Base-by-base conservation (phyloP, 306 rosid species). In the Quercus gilva region DNA sequence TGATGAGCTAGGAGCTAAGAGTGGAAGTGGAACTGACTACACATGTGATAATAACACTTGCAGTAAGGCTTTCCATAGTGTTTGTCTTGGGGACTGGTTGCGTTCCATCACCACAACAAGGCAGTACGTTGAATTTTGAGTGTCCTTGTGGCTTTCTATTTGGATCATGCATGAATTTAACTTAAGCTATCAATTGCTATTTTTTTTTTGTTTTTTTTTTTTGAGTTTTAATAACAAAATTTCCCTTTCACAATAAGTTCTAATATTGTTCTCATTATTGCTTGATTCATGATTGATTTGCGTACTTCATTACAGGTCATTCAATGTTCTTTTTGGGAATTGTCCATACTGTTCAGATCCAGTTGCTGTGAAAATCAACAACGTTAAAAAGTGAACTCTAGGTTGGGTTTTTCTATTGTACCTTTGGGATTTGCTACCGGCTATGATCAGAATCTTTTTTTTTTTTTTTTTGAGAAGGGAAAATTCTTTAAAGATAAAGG, bases 321-420 rank as follows among this genome's bases (percentile, higher is more conserved):
- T 81, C 67, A 61, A 85, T 63, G 80, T 85, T 49, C 59, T 81
- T 11, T 85, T 81, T 49, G 85, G 85, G 68, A 85, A 80, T 51
- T 85, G 88, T 56, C 79, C 85, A 26, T 85, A 81, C 59, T 81
- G 85, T 79, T 81, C 83, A 23, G 85, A 84, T 55, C 78, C 88
- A 55, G 69, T 84, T 53, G 85, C 83, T 1, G 88, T 84, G 74
- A 84, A 77, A 75, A 77, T 77, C 63, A 74, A 69, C 55, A 74
- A 55, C 61, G 35, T 71, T 13, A 74, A 77, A 76, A 73, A 65
- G 52, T 80, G 67, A 71, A 41, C 49, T 12, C 65, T 11, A 28
- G 41, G 41, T 20, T 5, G 17, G 53, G 17, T 49, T 49, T 49
- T 49, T 49, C 53, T 10, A 49, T 49, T 17, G 53, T 49, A 49